Evolutionary conservation across 345 rosid genomes (phyloP).

Genomic region (Syzygium grande): DNA sequence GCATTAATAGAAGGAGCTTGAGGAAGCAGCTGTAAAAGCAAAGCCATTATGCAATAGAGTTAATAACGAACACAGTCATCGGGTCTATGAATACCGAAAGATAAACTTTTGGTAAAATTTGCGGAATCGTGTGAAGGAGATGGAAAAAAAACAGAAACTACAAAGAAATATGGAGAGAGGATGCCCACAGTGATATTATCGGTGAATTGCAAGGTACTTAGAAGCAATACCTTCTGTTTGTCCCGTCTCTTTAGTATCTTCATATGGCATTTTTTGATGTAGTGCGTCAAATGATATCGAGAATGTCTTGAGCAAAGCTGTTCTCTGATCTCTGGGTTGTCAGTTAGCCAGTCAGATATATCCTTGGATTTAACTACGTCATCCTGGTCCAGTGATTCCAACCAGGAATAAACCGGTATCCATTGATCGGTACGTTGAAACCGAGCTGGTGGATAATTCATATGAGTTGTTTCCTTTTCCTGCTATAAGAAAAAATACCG

Average conservation of each 20-base stretch:
- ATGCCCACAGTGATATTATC: not conserved
- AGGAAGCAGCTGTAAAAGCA: constrained; percentile 40
- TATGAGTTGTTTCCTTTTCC: constrained; percentile 29
- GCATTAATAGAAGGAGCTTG: constrained; percentile 35
- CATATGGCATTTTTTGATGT: constrained; percentile 87
- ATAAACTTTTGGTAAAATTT: not conserved
- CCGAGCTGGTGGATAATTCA: constrained; percentile 54
- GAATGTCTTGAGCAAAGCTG: constrained; percentile 74
- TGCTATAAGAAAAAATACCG: not conserved
- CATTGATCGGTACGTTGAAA: constrained; percentile 90
- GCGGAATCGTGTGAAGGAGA: not conserved
- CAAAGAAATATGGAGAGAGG: not conserved
- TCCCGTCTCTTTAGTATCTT: constrained; percentile 91
- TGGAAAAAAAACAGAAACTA: not conserved
- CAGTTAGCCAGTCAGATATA: constrained; percentile 72
- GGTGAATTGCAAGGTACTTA: not conserved
- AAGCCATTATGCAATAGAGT: constrained; percentile 3
- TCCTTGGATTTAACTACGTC: constrained; percentile 86
- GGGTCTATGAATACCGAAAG: not conserved
- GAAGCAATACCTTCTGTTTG: constrained; percentile 38
- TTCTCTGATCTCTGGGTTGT: constrained; percentile 57
- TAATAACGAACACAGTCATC: not conserved
- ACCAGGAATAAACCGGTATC: constrained; percentile 85
- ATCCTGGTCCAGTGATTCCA: constrained; percentile 67
- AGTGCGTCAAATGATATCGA: constrained; percentile 89